Percentiles rank a stretch among this genome's conserved stretches.
phyloP scores from a whole-genome alignment of 108 stramenopile species.

The Cyclotella sp. region DNA sequence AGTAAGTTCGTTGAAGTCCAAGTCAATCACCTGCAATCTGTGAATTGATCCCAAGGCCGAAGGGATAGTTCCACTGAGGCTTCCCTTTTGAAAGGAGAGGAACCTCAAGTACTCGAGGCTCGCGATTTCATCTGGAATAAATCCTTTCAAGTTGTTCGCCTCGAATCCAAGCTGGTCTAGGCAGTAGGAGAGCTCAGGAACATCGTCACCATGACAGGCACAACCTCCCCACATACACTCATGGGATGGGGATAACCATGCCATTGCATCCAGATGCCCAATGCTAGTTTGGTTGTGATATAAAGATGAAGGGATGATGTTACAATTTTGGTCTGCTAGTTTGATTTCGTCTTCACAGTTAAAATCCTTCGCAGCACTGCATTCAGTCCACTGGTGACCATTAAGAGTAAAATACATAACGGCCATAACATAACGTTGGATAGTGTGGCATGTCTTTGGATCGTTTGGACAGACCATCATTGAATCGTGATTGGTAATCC shows the following conservation, averaged over 20 bases:
- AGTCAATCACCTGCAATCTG: slow-evolving; percentile 29
- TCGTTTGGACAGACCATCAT: slow-evolving; percentile 36
- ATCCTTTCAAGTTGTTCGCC: slow-evolving; percentile 31
- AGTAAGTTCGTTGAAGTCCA: slow-evolving; percentile 21
- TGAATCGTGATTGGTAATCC: slow-evolving; percentile 36
- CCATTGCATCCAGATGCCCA: slow-evolving; percentile 11
- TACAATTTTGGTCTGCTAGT: slow-evolving; percentile 14
- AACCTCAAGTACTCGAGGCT: slow-evolving; percentile 25
- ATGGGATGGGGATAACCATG: slow-evolving; percentile 37
- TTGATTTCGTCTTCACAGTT: slow-evolving; percentile 20
- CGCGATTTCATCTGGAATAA: slow-evolving; percentile 42
- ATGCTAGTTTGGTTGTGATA: not conserved
- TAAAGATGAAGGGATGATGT: not conserved
- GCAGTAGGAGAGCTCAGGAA: slow-evolving; percentile 15
- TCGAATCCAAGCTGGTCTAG: slow-evolving; percentile 37
- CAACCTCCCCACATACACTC: slow-evolving; percentile 65
- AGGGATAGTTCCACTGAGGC: slow-evolving; percentile 51
- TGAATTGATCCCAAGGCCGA: slow-evolving; percentile 27
- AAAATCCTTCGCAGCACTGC: slow-evolving; percentile 28
- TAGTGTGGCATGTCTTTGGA: slow-evolving; percentile 16
- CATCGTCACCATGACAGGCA: slow-evolving; percentile 45
- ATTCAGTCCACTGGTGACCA: slow-evolving; percentile 28
- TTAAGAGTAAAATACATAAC: slow-evolving; percentile 29
- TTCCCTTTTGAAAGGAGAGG: slow-evolving; percentile 36
- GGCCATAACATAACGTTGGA: slow-evolving; percentile 34